These are phyloP conservation scores for Rubia yunnanensis DNA, from an alignment of 257 asterid species.

Conservation along the genomic window DNA sequence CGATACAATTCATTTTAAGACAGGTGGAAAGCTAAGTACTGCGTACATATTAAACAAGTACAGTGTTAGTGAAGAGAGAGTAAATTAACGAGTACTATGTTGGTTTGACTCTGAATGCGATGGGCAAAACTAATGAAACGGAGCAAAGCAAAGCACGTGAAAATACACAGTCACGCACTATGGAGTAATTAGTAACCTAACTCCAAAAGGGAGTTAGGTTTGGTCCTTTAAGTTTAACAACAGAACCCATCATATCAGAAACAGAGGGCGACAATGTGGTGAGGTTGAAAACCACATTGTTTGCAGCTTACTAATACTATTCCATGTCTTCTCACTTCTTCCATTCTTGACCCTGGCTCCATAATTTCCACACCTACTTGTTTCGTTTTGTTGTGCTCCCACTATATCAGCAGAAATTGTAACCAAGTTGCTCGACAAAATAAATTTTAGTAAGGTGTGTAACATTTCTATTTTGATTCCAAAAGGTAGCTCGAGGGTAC, in stretches of 20 bases:
- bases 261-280: not conserved
- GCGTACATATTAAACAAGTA: too few relatives aligned
- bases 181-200: not conserved
- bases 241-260: not conserved
- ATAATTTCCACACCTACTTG: not conserved
- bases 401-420: not conserved
- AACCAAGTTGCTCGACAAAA: not conserved
- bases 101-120: not conserved
- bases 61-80: not conserved
- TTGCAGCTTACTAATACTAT: not conserved
- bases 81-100: not conserved
- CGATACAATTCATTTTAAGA: too few relatives aligned
- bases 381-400: not conserved
- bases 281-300: not conserved
- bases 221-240: not conserved
- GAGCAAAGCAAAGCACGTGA: not conserved
- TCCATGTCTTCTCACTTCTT: not conserved
- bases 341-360: too few relatives aligned
- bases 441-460: too few relatives aligned
- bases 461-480: not conserved
- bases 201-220: not conserved
- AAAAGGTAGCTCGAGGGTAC: not conserved
- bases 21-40: too few relatives aligned
- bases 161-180: not conserved
- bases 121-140: too few relatives aligned